A percentile compares a stretch with the other conserved stretches of the same genome.
These are phyloP conservation scores for Angomonas deanei DNA, from an alignment of 208 protist species.

Conservation along the genomic window DNA sequence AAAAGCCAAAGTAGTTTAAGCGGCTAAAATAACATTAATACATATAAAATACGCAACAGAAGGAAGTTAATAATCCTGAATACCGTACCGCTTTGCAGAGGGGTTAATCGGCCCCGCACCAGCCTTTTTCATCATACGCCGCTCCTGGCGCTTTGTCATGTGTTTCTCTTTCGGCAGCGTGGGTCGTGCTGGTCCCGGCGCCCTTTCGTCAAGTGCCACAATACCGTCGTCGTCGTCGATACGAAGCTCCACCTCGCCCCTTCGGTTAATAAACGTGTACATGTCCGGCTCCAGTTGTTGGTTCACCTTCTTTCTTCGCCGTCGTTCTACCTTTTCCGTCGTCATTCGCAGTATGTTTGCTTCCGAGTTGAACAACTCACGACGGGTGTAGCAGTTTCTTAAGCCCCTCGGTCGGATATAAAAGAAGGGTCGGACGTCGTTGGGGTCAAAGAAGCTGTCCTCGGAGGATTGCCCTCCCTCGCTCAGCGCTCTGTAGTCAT, in stretches of 20 bases:
- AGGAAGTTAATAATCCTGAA: conserved; percentile 46
- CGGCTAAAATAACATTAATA: neutral
- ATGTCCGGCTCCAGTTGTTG: conserved; percentile 71
- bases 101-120: conserved; percentile 50
- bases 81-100: conserved; percentile 45
- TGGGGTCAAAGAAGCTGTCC: conserved; percentile 26
- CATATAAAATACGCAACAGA: conserved; percentile 10
- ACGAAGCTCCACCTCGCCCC: conserved; percentile 78
- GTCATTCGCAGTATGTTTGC: conserved; percentile 49
- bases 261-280: conserved; percentile 69
- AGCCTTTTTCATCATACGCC: conserved; percentile 56
- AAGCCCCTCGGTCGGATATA: conserved; percentile 47
- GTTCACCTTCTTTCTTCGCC: conserved; percentile 55
- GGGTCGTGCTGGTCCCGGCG: neutral
- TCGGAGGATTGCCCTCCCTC: conserved; percentile 13
- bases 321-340: conserved; percentile 20
- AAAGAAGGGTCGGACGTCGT: conserved; percentile 55
- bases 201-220: conserved; percentile 41
- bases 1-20: neutral
- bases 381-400: conserved; percentile 37
- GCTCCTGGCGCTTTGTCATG: conserved; percentile 59
- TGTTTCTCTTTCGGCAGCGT: conserved; percentile 24
- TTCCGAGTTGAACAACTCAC: conserved; percentile 77
- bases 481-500: conserved; percentile 25
- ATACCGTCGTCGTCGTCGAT: conserved; percentile 88